Percentiles rank a stretch among this genome's conserved stretches.
Evolutionary conservation across 148 eudicot genomes (phyloP).

Genomic region (Selenicereus undatus): DNA sequence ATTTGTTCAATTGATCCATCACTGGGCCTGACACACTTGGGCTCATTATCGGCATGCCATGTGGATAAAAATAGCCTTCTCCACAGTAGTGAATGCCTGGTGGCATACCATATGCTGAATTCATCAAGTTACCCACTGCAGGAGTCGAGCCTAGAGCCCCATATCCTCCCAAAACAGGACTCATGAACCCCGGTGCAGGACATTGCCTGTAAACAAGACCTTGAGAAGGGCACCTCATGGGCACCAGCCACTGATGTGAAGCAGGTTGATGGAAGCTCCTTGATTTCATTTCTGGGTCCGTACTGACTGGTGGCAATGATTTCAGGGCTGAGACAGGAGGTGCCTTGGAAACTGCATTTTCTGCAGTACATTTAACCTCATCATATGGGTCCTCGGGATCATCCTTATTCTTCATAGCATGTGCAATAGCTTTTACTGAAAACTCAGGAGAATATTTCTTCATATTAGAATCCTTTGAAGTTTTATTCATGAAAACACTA

Average conservation of each 20-base stretch:
- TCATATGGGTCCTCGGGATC: constrained; percentile 37
- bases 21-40: constrained; percentile 44
- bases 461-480: constrained; percentile 37
- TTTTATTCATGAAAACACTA: constrained; percentile 39
- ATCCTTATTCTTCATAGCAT: constrained; percentile 32
- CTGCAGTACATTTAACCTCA: constrained; percentile 53
- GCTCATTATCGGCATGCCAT: constrained; percentile 53
- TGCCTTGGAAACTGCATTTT: constrained; percentile 47
- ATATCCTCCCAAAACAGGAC: constrained; percentile 39
- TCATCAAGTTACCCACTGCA: constrained; percentile 28
- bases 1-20: constrained; percentile 40
- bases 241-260: constrained; percentile 88
- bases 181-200: constrained; percentile 51
- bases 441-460: constrained; percentile 46
- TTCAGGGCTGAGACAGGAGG: constrained; percentile 6
- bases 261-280: constrained; percentile 51
- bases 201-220: constrained; percentile 94
- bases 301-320: constrained; percentile 23
- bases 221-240: constrained; percentile 89
- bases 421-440: constrained; percentile 37
- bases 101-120: constrained; percentile 47
- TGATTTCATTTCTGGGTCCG: constrained; percentile 42
- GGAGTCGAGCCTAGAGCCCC: constrained; percentile 45
- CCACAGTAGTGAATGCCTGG: constrained; percentile 38
- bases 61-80: constrained; percentile 63